Evolutionary conservation across 768 basidiomycete genomes (phyloP).

Genomic region (Lactarius evosmus): DNA sequence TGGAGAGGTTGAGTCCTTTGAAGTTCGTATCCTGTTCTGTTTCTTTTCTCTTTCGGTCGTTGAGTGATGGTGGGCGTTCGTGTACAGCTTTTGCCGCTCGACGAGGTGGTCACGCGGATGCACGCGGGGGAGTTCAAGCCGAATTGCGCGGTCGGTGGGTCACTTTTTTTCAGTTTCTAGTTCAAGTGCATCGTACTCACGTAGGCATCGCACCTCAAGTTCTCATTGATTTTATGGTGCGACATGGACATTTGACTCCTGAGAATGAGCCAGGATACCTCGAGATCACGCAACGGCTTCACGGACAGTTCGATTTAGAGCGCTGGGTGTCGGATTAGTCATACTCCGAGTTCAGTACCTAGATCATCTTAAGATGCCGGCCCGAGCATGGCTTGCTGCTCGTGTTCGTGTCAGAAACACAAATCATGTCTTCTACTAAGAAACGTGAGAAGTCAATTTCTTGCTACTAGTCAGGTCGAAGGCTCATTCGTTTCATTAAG

Average conservation of each 20-base stretch:
- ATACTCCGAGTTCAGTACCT: too few species aligned
- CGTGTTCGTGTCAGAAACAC: too few species aligned
- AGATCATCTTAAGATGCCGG: too few species aligned
- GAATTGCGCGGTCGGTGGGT: conserved; percentile 82
- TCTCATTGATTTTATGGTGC: conserved; percentile 84
- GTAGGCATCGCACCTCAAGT: conserved; percentile 42
- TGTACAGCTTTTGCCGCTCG: conserved; percentile 60
- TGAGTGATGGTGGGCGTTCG: background rate
- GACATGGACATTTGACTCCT: conserved; percentile 80
- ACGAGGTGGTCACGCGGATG: conserved; percentile 61
- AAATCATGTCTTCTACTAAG: conserved; percentile 17
- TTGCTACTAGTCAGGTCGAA: background rate
- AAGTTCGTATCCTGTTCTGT: conserved; percentile 46
- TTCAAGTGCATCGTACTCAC: background rate
- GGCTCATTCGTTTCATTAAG: conserved; percentile 37
- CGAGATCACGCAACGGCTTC: conserved; percentile 73
- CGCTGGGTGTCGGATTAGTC: conserved; percentile 56
- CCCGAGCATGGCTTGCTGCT: too few species aligned
- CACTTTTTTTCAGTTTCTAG: conserved; percentile 7
- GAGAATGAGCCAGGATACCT: conserved; percentile 84
- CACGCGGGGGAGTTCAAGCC: conserved; percentile 79
- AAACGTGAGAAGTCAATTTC: conserved; percentile 23
- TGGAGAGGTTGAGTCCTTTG: conserved; percentile 92
- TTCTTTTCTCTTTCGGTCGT: background rate
- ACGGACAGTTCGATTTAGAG: conserved; percentile 65